Base-by-base conservation (phyloP, 768 basidiomycete species). In the Hygrophoropsis aurantiaca region DNA sequence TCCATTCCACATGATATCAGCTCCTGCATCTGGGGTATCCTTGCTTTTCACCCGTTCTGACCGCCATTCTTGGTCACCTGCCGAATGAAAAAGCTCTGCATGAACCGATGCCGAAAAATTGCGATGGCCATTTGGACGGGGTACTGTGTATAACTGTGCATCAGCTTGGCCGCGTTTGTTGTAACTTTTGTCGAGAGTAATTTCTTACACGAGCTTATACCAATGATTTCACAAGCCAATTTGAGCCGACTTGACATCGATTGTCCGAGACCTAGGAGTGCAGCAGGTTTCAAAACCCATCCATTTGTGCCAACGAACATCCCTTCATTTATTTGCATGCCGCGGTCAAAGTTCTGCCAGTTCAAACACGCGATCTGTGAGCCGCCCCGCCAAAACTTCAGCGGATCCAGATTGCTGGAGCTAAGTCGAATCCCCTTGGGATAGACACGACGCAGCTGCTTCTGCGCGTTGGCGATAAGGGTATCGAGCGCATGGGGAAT, bases 311-410 rank as follows among this genome's bases (percentile, higher is more conserved):
- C 82, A 0, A 71, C 70, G 55, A 84, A 85, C 74, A 85, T 72
- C 0, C 72, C 82, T 58, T 82, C 84, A 53, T 84, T 82, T 19
- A 85, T 58, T 52, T 81, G 79, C 75, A 80, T 77, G 2, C 76
- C 75, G 1, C 52, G 56, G 55, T 84, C 81, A 53, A 74, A 81
- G n/a, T 66, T 68, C 61, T 84, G 82, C 82, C 82, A 83, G 52
- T 84, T 84, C 35, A 84, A 61, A 30, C 75, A 73, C 1, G 73
- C 74, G 9, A 84, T 68, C 42, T 84, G 83, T 4, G 79, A 74
- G 2, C 83, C 83, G 34, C 65, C 71, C 15, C 74, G 68, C 81
- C 82, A 84, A 52, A 78, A 78, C 21, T 63, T 58, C 15, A 77
- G 62, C 0, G 80, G 77, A 34, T 77, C 69, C 42, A 79, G 66